A percentile compares a stretch with the other conserved stretches of the same genome.
Evolutionary conservation across 2,329 filamentous ascomycete species (phyloP).

Genomic region (Pseudopyrenochaeta lycopersici): DNA sequence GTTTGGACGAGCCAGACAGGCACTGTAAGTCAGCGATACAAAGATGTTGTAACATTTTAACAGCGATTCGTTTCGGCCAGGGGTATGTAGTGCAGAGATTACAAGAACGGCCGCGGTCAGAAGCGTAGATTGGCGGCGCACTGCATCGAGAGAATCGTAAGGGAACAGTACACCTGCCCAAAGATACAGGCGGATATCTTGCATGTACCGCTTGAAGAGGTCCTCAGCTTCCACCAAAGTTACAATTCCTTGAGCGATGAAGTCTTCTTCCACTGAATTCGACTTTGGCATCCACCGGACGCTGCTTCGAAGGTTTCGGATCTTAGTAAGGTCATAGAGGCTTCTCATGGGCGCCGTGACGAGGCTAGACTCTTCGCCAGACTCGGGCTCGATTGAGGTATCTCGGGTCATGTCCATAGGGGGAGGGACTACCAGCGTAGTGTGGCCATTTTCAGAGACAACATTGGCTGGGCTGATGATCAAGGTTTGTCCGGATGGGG

Average conservation of each 20-base stretch:
- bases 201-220: constrained; percentile 40
- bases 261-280: constrained; percentile 40
- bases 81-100: constrained; percentile 41
- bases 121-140: constrained; percentile 41
- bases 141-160: constrained; percentile 38
- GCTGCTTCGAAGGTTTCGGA: constrained; percentile 43
- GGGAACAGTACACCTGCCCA: constrained; percentile 45
- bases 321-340: constrained; percentile 44
- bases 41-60: constrained; percentile 46
- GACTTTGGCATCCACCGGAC: constrained; percentile 32
- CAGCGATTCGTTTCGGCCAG: constrained; percentile 35
- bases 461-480: constrained; percentile 35
- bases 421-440: constrained; percentile 34
- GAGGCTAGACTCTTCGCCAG: constrained; percentile 34
- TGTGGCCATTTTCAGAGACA: constrained; percentile 32
- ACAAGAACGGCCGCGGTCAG: constrained; percentile 43
- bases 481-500: constrained; percentile 15
- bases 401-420: constrained; percentile 47
- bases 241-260: constrained; percentile 43
- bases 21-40: constrained; percentile 42
- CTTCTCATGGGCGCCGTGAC: constrained; percentile 46
- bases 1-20: constrained; percentile 46
- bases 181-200: constrained; percentile 41
- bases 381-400: constrained; percentile 41
- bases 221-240: constrained; percentile 37